Evolutionary conservation across 2,329 filamentous ascomycete genomes (phyloP), one percentile per base, ranked within the genome.

Genomic region (Claviceps sp.): DNA sequence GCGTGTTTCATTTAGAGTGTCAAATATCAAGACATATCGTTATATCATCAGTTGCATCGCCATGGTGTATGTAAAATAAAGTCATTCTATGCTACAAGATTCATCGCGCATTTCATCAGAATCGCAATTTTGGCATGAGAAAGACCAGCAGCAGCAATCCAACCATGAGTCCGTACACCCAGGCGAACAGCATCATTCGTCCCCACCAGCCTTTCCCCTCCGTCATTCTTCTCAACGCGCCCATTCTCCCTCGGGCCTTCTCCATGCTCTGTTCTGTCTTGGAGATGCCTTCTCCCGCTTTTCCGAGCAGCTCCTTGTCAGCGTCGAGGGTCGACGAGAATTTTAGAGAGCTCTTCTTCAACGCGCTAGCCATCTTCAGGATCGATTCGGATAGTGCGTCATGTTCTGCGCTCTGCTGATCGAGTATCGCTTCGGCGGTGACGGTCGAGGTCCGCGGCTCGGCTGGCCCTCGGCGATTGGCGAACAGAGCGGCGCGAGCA

Each of bases 121-220:
- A 93, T 61, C 91, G 77, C 64, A 96, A 68, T 72, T 96, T 97
- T 0, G 91, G 91, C 63, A 89, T 72, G 49, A 91, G 76, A 71
- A 91, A 91, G 13, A 96, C 90, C 57, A 96, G 67, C 64, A 94
- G 60, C 38, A 95, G 71, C 18, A 89, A 78, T 26, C 81, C 69
- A n/a, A 94, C 60, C 83, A 89, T 91, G 56, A 96, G 67, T 34
- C 80, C 88, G 60, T 84, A 86, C 48, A 96, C 89, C 76, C 87
- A 85, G 41, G 75, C 84, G 72, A 93, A 95, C 55, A 96, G 73
- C 69, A 91, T 74, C 72, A 95, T 79, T 50, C 90, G 72, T 5
- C 85, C 89, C 81, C 79, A 89, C 85, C 86, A 94, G 0, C 89
- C 89, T 64, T 85, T 84, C 3, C 89, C 90, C 70, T 96, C 91